Evolutionary conservation across 2,329 filamentous ascomycete species (phyloP).

Genomic region (Monilinia fructigena): DNA sequence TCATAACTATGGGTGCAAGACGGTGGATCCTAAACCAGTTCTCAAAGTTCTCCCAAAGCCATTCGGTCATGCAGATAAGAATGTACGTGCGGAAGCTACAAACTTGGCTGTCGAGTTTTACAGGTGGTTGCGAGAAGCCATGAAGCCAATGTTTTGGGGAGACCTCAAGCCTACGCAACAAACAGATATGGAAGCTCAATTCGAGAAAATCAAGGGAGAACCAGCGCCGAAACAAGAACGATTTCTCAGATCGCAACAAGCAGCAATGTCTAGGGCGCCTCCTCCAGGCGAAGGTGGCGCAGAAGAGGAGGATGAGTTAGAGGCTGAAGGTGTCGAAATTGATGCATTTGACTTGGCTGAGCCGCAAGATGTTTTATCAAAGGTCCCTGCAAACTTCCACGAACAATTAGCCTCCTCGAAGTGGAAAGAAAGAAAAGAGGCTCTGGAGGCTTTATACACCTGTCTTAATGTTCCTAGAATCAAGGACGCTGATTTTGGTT

Average conservation of each 20-base stretch:
- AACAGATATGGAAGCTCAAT: conserved; percentile 86
- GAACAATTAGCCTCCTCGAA: conserved; percentile 87
- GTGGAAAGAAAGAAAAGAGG: conserved; percentile 98
- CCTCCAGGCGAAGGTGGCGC: conserved; percentile 57
- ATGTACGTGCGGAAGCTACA: conserved; percentile 90
- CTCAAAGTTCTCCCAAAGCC: conserved; percentile 85
- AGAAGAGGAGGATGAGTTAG: conserved; percentile 56
- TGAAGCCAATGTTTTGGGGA: conserved; percentile 97
- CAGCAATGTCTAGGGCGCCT: conserved; percentile 69
- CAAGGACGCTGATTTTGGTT: conserved; percentile 85
- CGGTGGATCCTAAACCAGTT: conserved; percentile 87
- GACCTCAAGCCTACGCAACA: conserved; percentile 96
- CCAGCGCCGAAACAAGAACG: conserved; percentile 85
- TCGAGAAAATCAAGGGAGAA: conserved; percentile 90
- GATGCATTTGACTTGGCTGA: conserved; percentile 82
- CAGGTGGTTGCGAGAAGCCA: conserved; percentile 93
- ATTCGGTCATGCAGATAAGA: conserved; percentile 97
- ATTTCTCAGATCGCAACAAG: conserved; percentile 84
- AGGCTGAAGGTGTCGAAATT: conserved; percentile 63
- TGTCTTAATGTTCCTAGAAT: conserved; percentile 83
- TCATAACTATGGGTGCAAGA: conserved; percentile 92
- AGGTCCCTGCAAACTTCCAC: conserved; percentile 76
- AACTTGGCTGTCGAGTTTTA: conserved; percentile 92
- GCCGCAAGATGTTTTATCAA: conserved; percentile 80
- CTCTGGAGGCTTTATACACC: conserved; percentile 75